Evolutionary conservation across 1,139 yeast genomes (phyloP), one percentile per base, ranked within the genome.

Genomic region (Taphrina pruni): DNA sequence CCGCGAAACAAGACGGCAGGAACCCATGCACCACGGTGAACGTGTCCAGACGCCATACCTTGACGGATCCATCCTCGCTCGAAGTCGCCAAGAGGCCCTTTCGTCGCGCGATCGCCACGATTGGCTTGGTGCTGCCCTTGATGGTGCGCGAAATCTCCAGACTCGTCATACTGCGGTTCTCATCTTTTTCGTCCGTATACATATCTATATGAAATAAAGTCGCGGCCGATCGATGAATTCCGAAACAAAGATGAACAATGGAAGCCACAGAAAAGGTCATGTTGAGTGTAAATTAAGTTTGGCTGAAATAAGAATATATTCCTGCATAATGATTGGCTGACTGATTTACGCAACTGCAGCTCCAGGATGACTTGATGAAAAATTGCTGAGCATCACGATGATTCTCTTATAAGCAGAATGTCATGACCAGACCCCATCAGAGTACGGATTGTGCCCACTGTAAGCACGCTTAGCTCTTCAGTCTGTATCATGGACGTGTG

Each of bases 1-100:
- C 62, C 38, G 20, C 52, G 26, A 58, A 58, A 41, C 62, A 58
- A 14, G 51, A 14, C 12, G 51, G 62, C 52, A 58, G 52, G 54
- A 58, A 58, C 17, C 62, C 62, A 20, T 58, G 62, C 6, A 58
- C 6, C 20, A 45, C 54, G 21, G 12, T 21, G 14, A 8, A n/a
- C 8, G 51, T 46, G 35, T 43, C 26, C 51, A 20, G 7, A 32
- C 32, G 9, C 62, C 62, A 58, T 14, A 58, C 43, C 62, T 35
- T 58, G 39, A 58, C 41, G 3, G 48, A 17, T 2, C 62, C 51
- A 41, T 58, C 62, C 17, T 58, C 62, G 26, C 54, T 32, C 52
- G 52, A 43, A 14, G 43, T 21, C 35, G 60, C 60, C 17, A 56
- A 50, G 32, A 39, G 60, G 3, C n/a, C 21, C 21, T 32, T 43